Evolutionary conservation across 75 land plant species (phyloP).

Genomic region (Cupressus sempervirens): DNA sequence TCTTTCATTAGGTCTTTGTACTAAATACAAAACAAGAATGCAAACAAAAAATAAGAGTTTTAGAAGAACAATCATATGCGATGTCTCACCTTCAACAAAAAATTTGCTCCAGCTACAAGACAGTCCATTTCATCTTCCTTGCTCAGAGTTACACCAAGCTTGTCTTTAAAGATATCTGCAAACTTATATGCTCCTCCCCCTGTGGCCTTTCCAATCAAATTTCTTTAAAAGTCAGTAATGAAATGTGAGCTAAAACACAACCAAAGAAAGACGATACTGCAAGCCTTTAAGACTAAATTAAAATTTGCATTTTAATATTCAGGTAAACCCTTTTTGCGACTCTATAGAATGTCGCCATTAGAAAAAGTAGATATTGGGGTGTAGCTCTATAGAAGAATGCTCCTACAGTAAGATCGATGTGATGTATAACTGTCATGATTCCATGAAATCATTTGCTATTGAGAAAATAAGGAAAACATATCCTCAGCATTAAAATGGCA

Average conservation of each 20-base stretch:
- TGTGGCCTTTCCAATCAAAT: slow-evolving; percentile 72
- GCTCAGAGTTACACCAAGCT: slow-evolving; percentile 77
- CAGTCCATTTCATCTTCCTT: slow-evolving; percentile 99
- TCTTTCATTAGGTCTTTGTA: background rate
- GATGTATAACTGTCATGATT: background rate
- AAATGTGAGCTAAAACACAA: background rate
- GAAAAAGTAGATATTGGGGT: background rate
- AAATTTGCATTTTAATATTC: background rate
- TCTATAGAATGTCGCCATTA: background rate
- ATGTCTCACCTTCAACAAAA: slow-evolving; percentile 69
- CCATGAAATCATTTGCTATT: background rate
- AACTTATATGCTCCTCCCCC: slow-evolving; percentile 97
- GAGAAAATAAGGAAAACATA: background rate
- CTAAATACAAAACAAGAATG: background rate
- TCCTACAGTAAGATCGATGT: background rate
- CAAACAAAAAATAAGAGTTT: background rate
- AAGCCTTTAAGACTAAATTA: background rate
- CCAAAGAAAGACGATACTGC: background rate
- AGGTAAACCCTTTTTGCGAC: background rate
- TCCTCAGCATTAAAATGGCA: background rate
- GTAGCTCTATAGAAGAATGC: background rate
- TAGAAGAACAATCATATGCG: background rate
- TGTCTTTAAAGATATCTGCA: slow-evolving; percentile 90
- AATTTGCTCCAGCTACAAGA: slow-evolving; percentile 92
- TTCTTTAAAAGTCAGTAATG: background rate